phyloP scores from a whole-genome alignment of 192 early-diverging fungal species.

The Thoreauomyces humboldtii region DNA sequence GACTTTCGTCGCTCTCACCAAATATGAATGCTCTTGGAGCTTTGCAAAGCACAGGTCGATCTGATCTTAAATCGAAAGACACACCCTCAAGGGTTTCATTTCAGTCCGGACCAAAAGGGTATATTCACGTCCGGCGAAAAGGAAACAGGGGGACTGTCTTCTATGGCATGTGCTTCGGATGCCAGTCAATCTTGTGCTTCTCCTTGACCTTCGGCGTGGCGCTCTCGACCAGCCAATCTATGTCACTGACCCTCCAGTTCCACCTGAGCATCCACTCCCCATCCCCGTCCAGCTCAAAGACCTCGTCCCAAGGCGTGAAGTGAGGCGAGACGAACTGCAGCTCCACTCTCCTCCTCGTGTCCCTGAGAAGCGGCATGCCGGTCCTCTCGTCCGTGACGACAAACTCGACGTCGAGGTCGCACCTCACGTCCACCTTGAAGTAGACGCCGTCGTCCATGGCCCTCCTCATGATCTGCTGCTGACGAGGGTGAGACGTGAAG shows the following conservation, averaged over 20 bases:
- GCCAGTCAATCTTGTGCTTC: constrained; percentile 13
- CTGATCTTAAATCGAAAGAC: too few relatives aligned
- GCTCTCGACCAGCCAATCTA: constrained; percentile 36
- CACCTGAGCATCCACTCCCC: constrained; percentile 37
- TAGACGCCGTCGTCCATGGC: constrained; percentile 43
- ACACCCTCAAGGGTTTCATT: too few relatives aligned
- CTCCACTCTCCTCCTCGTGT: constrained; percentile 33
- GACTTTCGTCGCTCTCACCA: too few relatives aligned
- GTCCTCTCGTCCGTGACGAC: constrained; percentile 22
- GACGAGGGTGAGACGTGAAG: constrained; percentile 31
- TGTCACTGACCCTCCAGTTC: constrained; percentile 34
- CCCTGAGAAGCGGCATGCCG: constrained; percentile 40
- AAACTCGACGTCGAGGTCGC: constrained; percentile 36
- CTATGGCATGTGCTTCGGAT: neutral
- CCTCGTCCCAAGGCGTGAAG: constrained; percentile 52
- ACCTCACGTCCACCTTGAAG: constrained; percentile 28
- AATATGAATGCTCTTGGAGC: too few relatives aligned
- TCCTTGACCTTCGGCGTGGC: constrained; percentile 5
- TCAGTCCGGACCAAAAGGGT: too few relatives aligned
- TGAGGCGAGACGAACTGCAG: constrained; percentile 49
- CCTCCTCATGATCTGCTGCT: constrained; percentile 36
- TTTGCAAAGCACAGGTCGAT: too few relatives aligned
- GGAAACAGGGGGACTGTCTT: too few relatives aligned
- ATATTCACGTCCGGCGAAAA: too few relatives aligned
- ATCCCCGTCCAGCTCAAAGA: constrained; percentile 29